Evolutionary conservation across 306 rosid genomes (phyloP).

Genomic region (Purshia tridentata): DNA sequence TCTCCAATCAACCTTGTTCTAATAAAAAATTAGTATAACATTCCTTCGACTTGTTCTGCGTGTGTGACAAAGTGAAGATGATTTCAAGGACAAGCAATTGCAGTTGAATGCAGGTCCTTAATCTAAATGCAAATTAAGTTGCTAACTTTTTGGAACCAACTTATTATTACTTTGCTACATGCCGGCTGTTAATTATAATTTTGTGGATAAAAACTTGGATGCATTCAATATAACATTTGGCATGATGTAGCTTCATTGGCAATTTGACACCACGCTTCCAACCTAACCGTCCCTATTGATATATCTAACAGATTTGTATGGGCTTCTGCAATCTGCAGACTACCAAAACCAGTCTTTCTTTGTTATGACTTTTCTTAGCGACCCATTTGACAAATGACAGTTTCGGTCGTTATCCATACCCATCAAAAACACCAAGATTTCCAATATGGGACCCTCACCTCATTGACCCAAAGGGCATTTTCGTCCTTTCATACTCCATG

Average conservation of each 20-base stretch:
- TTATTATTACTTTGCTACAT: too few species aligned
- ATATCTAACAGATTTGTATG: too few species aligned
- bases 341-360: too few species aligned
- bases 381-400: slow-evolving; percentile 13
- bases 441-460: slow-evolving; percentile 23
- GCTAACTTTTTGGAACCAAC: too few species aligned
- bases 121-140: too few species aligned
- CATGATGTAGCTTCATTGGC: not conserved
- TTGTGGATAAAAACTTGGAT: not conserved
- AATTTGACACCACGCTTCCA: too few species aligned
- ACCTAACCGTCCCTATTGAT: too few species aligned
- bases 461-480: slow-evolving; percentile 10
- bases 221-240: not conserved
- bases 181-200: not conserved
- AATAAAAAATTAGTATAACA: not conserved
- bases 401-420: slow-evolving; percentile 12
- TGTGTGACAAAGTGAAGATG: not conserved
- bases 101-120: too few species aligned
- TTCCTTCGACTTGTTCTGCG: not conserved
- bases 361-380: slow-evolving; percentile 37
- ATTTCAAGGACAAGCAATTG: too few species aligned
- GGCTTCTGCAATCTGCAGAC: too few species aligned
- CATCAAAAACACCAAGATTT: not conserved
- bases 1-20: not conserved
- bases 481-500: not conserved